A percentile compares a stretch with the other conserved stretches of the same genome.
These are phyloP conservation scores for Dictyostelium brefeldianum DNA, from an alignment of 78 protist genomes.

Conservation along the genomic window DNA sequence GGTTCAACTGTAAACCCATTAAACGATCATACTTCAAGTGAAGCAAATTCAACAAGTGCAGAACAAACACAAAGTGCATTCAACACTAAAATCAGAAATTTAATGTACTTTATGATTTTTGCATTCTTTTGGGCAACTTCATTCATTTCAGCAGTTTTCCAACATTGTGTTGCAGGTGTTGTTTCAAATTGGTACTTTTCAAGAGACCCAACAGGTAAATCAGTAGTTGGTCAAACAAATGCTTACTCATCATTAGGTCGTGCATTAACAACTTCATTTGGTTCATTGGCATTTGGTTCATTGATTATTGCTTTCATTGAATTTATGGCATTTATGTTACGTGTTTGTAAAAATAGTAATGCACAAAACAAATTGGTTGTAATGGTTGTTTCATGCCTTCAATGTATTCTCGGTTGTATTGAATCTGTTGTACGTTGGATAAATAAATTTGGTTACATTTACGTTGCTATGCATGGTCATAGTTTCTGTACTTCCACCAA, in stretches of 20 bases:
- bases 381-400: conserved; percentile 57
- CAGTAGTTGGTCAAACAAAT: conserved; percentile 25
- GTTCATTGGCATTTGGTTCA: conserved; percentile 78
- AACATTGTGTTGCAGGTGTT: conserved; percentile 82
- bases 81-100: conserved; percentile 67
- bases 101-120: conserved; percentile 80
- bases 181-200: conserved; percentile 82
- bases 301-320: conserved; percentile 70
- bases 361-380: conserved; percentile 42
- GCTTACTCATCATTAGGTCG: conserved; percentile 50
- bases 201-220: conserved; percentile 43
- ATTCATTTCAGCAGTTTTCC: conserved; percentile 71
- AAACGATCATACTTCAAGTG: background rate
- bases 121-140: conserved; percentile 77
- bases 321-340: conserved; percentile 43
- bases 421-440: conserved; percentile 57
- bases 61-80: conserved; percentile 4
- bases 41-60: background rate
- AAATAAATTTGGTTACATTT: conserved; percentile 81
- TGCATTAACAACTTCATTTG: conserved; percentile 48
- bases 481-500: conserved; percentile 71
- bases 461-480: conserved; percentile 82
- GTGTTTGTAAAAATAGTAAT: conserved; percentile 26
- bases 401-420: conserved; percentile 70
- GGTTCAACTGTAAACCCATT: conserved; percentile 41